A percentile compares a stretch with the other conserved stretches of the same genome.
These are phyloP conservation scores for Beauveria sp. DNA, from an alignment of 2,329 filamentous ascomycete genomes.

Conservation along the genomic window DNA sequence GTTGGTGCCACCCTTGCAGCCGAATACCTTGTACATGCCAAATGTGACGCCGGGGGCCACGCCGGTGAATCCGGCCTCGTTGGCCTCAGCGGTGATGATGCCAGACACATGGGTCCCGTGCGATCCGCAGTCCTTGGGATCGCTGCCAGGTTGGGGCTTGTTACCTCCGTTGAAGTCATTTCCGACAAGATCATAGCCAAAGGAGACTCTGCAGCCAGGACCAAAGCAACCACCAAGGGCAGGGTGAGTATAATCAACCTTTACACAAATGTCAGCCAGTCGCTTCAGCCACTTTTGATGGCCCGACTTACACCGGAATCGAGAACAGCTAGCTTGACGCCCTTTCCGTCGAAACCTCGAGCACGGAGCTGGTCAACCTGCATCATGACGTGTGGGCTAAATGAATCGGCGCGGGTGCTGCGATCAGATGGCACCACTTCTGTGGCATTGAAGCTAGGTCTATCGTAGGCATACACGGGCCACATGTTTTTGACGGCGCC, in stretches of 20 bases:
- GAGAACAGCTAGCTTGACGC: slow-evolving; percentile 34
- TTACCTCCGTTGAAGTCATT: slow-evolving; percentile 24
- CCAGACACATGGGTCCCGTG: slow-evolving; percentile 40
- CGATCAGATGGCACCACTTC: not conserved
- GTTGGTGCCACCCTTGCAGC: slow-evolving; percentile 24
- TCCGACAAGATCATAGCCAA: slow-evolving; percentile 40
- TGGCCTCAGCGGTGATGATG: slow-evolving; percentile 35
- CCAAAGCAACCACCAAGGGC: slow-evolving; percentile 47
- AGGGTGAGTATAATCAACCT: slow-evolving; percentile 42
- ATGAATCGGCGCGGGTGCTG: slow-evolving; percentile 8
- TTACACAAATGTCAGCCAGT: too few relatives aligned
- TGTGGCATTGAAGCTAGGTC: not conserved
- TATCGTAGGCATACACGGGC: slow-evolving; percentile 4
- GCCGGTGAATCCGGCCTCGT: slow-evolving; percentile 30
- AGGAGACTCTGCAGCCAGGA: slow-evolving; percentile 36
- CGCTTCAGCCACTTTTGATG: not conserved
- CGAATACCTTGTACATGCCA: slow-evolving; percentile 32
- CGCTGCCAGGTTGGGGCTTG: slow-evolving; percentile 27
- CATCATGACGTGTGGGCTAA: slow-evolving; percentile 23
- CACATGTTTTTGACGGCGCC: not conserved
- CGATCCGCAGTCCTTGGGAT: slow-evolving; percentile 33
- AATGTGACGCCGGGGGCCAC: slow-evolving; percentile 33
- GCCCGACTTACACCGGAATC: slow-evolving; percentile 8
- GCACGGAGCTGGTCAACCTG: slow-evolving; percentile 33
- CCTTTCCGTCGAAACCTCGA: slow-evolving; percentile 36